Base-by-base conservation (phyloP, 331 rosid genomes). In the Pyracantha coccinea region DNA sequence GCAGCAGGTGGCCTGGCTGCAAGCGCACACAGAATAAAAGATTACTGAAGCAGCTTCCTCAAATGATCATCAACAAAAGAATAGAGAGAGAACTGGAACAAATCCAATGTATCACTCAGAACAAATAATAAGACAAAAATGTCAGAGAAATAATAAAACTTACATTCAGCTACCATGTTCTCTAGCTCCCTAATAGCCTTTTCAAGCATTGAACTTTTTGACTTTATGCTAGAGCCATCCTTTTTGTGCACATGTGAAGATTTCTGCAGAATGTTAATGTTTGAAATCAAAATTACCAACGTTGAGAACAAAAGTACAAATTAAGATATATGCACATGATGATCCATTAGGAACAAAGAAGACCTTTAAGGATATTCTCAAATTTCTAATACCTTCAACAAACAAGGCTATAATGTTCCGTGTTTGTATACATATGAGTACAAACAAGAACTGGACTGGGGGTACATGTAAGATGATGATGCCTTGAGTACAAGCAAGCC, bases 161-260 rank as follows among this genome's bases (percentile, higher is more conserved):
- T 85, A 95, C 99, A 92, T 82, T 95, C 97, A 12, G 99, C 96
- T 55, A 95, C 99, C 97, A 89, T 89, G 88, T 81, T 92, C 85
- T 95, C 97, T 75, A 95, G 79, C 82, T 95, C 99, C 64, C 91
- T 81, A 69, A 95, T 89, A 81, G 99, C 89, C 88, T 88, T 92
- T 84, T 95, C 99, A 64, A 95, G 97, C 84, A 88, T 78, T 52
- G 99, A 92, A 79, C 89, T 75, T 82, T 88, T 90, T 71, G 99
- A 90, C 83, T 92, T 88, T 28, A 71, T 82, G 75, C 84, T 92
- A 66, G 97, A 84, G 31, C 99, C 97, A 45, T 95, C 97, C 88
- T 84, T 92, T 90, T 83, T 89, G 84, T 74, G 86, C 82, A 59
- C 59, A 78, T 78, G 80, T 33, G 90, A 81, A 50, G 80, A 70